Base-by-base conservation (phyloP, 1,139 yeast genomes). In the Wickerhamomyces sp. region DNA sequence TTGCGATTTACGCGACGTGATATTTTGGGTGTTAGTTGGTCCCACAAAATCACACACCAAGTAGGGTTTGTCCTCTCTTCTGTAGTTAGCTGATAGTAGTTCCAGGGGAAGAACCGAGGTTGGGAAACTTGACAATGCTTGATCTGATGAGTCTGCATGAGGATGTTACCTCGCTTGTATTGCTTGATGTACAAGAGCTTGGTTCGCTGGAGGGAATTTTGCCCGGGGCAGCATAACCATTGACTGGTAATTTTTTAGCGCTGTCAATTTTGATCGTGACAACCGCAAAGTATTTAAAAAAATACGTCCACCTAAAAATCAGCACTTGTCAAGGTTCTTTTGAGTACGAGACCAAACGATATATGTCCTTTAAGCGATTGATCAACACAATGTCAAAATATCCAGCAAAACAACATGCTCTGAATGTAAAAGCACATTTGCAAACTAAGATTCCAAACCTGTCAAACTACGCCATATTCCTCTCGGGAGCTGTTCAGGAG, bases 351-450 rank as follows among this genome's bases (percentile, higher is more conserved):
- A n/a, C n/a, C n/a, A n/a, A n/a, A n/a, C n/a, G n/a, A n/a, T n/a
- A n/a, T n/a, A n/a, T n/a, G n/a, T n/a, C n/a, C n/a, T n/a, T n/a
- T n/a, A n/a, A n/a, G n/a, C n/a, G n/a, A n/a, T n/a, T n/a, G n/a
- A n/a, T 37, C 10, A 15, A 34, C 15, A 42, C 39, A 24, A 47
- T 49, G 51, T 23, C 46, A 11, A 78, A 77, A 44, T 85, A 84
- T 54, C 93, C 93, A n/a, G 85, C 93, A 8, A 83, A 77, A 48
- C 64, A 58, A 21, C 95, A 85, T 55, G 84, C 85, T 26, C 49
- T 58, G 27, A 70, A 60, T 15, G 85, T 78, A 6, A 64, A 62
- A 40, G 35, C 49, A 2, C 78, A 74, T 40, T 68, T 77, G 28
- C 10, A 55, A 46, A 41, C 56, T 43, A 39, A 42, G 46, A 13